phyloP scores from a whole-genome alignment of 306 rosid species.

The Boehmeria nivea region DNA sequence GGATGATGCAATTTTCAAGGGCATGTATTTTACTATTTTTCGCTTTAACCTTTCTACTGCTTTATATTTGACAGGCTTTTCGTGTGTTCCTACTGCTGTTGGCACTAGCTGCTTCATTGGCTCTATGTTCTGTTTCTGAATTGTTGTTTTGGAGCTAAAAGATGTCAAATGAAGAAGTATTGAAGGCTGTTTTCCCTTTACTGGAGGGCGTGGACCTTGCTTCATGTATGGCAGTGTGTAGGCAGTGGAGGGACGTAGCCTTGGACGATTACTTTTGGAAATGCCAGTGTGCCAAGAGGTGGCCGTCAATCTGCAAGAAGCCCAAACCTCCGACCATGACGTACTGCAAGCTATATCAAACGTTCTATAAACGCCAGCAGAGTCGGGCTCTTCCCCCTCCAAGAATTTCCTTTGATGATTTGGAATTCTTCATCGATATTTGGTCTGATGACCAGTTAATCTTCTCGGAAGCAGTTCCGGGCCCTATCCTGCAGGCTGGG shows the following conservation, averaged over 20 bases:
- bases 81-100: conserved; percentile 12
- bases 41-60: conserved; percentile 1
- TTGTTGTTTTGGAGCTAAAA: conserved; percentile 19
- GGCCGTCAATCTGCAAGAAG: conserved; percentile 90
- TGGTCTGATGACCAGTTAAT: conserved; percentile 60
- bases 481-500: conserved; percentile 51
- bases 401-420: conserved; percentile 69
- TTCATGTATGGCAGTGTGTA: conserved; percentile 72
- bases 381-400: conserved; percentile 69
- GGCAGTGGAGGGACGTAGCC: conserved; percentile 79
- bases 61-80: conserved; percentile 8
- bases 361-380: conserved; percentile 54
- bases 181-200: conserved; percentile 84
- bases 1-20: too few relatives aligned
- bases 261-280: conserved; percentile 92
- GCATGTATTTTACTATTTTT: too few relatives aligned
- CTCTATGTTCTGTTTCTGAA: not conserved
- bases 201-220: conserved; percentile 84
- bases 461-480: conserved; percentile 79
- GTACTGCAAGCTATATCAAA: conserved; percentile 58
- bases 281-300: conserved; percentile 73
- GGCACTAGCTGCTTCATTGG: conserved; percentile 8
- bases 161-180: conserved; percentile 64
- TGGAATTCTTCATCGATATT: conserved; percentile 85
- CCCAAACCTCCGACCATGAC: conserved; percentile 52